These are phyloP conservation scores for Yamadazyma ubonensis DNA, from an alignment of 805 yeast species.

Conservation along the genomic window DNA sequence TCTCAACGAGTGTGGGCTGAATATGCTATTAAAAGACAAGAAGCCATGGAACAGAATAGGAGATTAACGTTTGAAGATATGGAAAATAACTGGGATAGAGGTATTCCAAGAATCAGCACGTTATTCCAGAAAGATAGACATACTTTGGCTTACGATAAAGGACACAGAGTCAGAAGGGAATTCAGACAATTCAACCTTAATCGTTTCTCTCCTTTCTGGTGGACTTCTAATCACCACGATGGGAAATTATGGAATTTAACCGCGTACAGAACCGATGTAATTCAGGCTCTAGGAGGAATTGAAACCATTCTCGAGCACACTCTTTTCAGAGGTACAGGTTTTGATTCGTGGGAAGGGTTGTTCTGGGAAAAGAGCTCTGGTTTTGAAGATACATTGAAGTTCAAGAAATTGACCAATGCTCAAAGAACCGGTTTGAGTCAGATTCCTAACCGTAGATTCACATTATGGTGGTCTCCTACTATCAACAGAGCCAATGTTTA, in stretches of 20 bases:
- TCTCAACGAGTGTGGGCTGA: constrained; percentile 98
- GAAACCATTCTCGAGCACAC: constrained; percentile 96
- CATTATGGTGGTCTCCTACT: constrained; percentile 99
- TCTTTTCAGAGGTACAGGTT: constrained; percentile 93
- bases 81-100: constrained; percentile 95
- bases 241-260: constrained; percentile 94
- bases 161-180: constrained; percentile 80
- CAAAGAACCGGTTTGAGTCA: constrained; percentile 96
- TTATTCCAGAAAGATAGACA: constrained; percentile 93
- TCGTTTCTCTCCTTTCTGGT: constrained; percentile 89
- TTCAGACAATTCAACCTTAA: constrained; percentile 72
- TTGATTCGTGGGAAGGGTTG: constrained; percentile 96
- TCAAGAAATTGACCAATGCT: constrained; percentile 93
- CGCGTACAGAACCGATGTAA: constrained; percentile 91
- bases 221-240: constrained; percentile 92
- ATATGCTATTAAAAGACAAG: constrained; percentile 84
- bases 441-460: constrained; percentile 95
- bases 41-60: constrained; percentile 81
- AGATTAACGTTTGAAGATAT: constrained; percentile 88
- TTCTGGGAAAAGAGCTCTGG: constrained; percentile 99
- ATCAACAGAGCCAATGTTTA: constrained; percentile 97
- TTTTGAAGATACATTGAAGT: constrained; percentile 92
- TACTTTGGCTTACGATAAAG: constrained; percentile 91
- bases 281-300: constrained; percentile 95
- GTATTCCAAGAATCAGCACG: constrained; percentile 93